Conservation (phyloP, 78 protist species). For the Tieghemostelium lacteum region DNA sequence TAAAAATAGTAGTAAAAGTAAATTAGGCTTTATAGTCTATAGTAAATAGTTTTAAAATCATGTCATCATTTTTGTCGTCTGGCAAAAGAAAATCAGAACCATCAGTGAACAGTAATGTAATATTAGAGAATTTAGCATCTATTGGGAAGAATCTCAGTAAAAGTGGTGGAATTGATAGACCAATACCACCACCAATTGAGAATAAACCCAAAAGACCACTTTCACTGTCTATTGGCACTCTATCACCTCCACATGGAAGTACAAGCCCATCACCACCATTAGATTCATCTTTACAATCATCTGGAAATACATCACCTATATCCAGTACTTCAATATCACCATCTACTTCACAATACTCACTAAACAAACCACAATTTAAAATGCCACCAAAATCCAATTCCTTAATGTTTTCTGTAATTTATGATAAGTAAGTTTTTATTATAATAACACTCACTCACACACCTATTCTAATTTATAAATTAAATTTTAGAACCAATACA, state of each 20-base stretch:
- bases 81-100: too few species aligned
- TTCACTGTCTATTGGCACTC: neutral
- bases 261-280: neutral
- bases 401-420: constrained; percentile 18
- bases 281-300: neutral
- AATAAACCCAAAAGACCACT: constrained; percentile 61
- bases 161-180: constrained; percentile 27
- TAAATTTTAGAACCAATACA: constrained; percentile 17
- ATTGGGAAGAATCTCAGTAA: too few species aligned
- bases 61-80: too few species aligned
- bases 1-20: too few species aligned
- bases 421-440: constrained; percentile 52
- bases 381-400: constrained; percentile 53
- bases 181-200: constrained; percentile 41
- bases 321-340: neutral
- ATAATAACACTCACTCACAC: too few species aligned
- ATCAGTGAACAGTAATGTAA: too few species aligned
- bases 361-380: neutral
- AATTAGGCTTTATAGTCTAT: too few species aligned
- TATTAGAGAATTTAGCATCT: too few species aligned
- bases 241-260: neutral
- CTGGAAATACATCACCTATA: neutral
- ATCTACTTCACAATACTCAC: neutral
- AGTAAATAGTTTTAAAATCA: too few species aligned
- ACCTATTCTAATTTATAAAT: neutral